Base-by-base conservation (phyloP, 805 yeast species). In the Candida nanaspora region DNA sequence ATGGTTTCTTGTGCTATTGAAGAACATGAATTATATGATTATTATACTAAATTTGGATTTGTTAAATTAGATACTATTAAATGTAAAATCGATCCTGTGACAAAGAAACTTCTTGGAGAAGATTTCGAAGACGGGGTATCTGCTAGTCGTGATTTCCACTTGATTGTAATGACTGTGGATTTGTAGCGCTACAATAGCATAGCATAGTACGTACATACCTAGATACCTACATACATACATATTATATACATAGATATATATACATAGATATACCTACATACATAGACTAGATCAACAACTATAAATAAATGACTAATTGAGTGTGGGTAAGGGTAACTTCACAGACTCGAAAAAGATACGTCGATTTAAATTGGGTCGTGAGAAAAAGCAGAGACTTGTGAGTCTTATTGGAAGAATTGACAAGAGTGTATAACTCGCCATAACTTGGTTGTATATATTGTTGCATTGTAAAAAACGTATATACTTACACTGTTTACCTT, bases 1-100 rank as follows among this genome's bases (percentile, higher is more conserved):
- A 39, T 69, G 16, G 47, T 60, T 43, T 72, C 72, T 1, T 63
- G 62, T 25, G 76, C 69, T 19, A 69, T 78, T 20, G 61, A 60
- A 13, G 76, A 74, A 41, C 85, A 78, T 55, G 49, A 65, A 6
- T 54, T 78, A 36, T 70, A 62, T 2, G 61, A 54, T 2, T 76
- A 68, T 52, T 78, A 78, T 47, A 50, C 54, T 4, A 57, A 59
- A 20, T 65, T 72, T 41, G 68, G 69, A 0, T 78, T 70, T 43
- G 37, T 11, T 1, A 51, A 48, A 25, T 47, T 60, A 0, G 43
- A 51, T 6, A 54, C 43, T 2, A 51, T 53, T 13, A 47, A 53
- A 4, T 64, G 44, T 42, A 50, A 40, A 37, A 45, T 48, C 29
- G 55, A 47, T 48, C 54, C 46, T 18, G 49, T 30, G n/a, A 53